Conservation (phyloP, 1,139 yeast genomes). For the Dujonia santamariae region DNA sequence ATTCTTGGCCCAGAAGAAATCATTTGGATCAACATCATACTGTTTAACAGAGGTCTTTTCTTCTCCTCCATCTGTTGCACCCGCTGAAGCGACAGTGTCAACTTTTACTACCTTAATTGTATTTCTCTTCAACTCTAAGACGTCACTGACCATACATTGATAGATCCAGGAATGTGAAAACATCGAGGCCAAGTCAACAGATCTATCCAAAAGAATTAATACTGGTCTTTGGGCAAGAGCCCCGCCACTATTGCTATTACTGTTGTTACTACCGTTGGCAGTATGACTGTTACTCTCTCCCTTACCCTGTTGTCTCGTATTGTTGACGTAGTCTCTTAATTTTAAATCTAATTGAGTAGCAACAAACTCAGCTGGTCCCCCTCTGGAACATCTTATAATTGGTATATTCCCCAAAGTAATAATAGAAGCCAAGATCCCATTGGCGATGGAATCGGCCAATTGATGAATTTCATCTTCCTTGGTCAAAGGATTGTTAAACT, state of each 20-base stretch:
- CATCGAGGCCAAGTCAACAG: slow-evolving; percentile 89
- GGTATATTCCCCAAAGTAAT: slow-evolving; percentile 81
- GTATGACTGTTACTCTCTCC: slow-evolving; percentile 23
- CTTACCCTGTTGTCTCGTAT: slow-evolving; percentile 31
- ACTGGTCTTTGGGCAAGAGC: slow-evolving; percentile 61
- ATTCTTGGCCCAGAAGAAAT: slow-evolving; percentile 86
- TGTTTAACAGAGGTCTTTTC: slow-evolving; percentile 40
- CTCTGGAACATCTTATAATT: slow-evolving; percentile 83
- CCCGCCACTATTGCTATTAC: slow-evolving; percentile 15
- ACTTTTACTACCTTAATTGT: slow-evolving; percentile 46
- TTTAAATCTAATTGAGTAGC: slow-evolving; percentile 83
- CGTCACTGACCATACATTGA: slow-evolving; percentile 94
- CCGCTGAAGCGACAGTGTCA: neutral
- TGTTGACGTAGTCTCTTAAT: slow-evolving; percentile 79
- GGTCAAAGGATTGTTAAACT: slow-evolving; percentile 67
- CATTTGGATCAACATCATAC: slow-evolving; percentile 87
- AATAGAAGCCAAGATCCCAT: slow-evolving; percentile 76
- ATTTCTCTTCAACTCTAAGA: slow-evolving; percentile 76
- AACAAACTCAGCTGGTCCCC: slow-evolving; percentile 94
- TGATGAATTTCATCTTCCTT: slow-evolving; percentile 71
- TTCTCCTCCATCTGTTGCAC: slow-evolving; percentile 17
- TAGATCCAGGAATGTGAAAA: slow-evolving; percentile 97
- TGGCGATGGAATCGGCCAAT: slow-evolving; percentile 68
- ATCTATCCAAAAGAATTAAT: slow-evolving; percentile 78
- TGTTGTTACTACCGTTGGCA: slow-evolving; percentile 13